phyloP scores from a whole-genome alignment of 2,329 filamentous ascomycete species.

The Chaetomiaceae sp. region DNA sequence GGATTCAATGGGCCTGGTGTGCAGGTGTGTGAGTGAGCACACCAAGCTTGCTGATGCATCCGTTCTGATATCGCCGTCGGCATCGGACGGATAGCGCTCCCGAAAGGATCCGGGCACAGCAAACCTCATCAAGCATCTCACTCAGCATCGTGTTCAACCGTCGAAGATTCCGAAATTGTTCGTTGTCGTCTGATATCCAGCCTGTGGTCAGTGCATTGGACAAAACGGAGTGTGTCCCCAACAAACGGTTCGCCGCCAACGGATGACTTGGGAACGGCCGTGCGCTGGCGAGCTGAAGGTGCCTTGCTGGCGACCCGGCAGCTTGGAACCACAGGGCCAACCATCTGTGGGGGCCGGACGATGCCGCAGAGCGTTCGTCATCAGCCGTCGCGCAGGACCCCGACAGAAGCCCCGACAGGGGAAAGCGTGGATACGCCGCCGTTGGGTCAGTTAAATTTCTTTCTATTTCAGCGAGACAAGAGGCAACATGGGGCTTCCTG shows the following conservation, averaged over 20 bases:
- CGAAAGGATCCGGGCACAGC: no score
- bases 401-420: no score
- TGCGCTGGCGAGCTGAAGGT: background rate
- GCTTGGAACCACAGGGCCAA: constrained; percentile 20
- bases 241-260: background rate
- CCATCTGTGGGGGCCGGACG: background rate
- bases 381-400: no score
- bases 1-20: no score
- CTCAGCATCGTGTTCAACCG: constrained; percentile 2
- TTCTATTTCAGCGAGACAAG: background rate
- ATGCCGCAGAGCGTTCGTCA: constrained; percentile 7
- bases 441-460: background rate
- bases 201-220: background rate
- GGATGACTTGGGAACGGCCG: background rate
- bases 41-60: background rate
- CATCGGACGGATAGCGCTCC: no score
- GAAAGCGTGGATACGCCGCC: background rate
- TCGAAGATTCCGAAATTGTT: background rate
- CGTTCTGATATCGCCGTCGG: no score
- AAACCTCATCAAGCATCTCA: no score
- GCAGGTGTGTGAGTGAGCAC: background rate
- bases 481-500: background rate
- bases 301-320: constrained; percentile 10
- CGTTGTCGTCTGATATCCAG: no score
- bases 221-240: background rate